These are phyloP conservation scores for Thielaviopsis musarum DNA, from an alignment of 2,329 filamentous ascomycete species.

Conservation along the genomic window DNA sequence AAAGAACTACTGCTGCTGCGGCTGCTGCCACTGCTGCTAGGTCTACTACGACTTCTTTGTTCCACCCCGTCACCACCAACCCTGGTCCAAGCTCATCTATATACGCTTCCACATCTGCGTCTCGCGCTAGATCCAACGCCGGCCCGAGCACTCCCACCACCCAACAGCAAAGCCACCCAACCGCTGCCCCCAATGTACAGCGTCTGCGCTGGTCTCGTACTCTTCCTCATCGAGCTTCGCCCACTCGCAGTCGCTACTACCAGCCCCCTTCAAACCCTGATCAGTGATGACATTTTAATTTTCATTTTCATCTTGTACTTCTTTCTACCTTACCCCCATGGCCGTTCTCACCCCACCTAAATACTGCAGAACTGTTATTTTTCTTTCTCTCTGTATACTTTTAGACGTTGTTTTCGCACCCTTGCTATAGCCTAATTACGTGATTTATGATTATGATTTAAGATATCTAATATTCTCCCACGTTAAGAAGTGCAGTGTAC, in stretches of 20 bases:
- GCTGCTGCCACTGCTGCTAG: not conserved
- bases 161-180: not conserved
- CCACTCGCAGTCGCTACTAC: not conserved
- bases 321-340: too few species aligned
- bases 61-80: too few species aligned
- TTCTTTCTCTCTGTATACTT: too few species aligned
- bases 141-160: not conserved
- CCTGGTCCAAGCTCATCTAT: too few species aligned
- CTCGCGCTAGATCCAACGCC: not conserved
- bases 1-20: not conserved
- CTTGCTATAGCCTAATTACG: too few species aligned
- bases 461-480: too few species aligned
- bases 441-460: too few species aligned
- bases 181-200: not conserved
- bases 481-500: too few species aligned
- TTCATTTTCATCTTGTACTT: not conserved
- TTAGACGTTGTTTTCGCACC: too few species aligned
- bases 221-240: not conserved
- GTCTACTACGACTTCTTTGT: not conserved
- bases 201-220: not conserved
- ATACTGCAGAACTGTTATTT: not conserved
- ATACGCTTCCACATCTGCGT: not conserved
- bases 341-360: not conserved
- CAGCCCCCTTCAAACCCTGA: not conserved
- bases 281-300: not conserved